Base-by-base conservation (phyloP, 495 filamentous ascomycete species). In the Friedmanniomyces simplex region DNA sequence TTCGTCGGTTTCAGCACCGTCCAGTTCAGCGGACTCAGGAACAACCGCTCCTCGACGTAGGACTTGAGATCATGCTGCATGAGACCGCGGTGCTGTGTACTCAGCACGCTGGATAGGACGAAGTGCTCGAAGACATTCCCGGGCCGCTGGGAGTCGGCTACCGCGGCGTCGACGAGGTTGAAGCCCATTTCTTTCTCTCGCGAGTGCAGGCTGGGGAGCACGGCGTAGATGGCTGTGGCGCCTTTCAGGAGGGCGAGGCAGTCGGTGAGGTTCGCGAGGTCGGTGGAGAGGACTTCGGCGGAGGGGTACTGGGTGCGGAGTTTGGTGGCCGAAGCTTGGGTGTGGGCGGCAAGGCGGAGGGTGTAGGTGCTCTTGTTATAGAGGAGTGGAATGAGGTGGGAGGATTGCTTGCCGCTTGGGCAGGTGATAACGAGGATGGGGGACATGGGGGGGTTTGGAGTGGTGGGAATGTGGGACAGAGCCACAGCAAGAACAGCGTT, bases 1-100 rank as follows among this genome's bases (percentile, higher is more conserved):
- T 67, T 63, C 6, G 63, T 68, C 36, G 70, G 71, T 42, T 68
- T 61, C 20, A 72, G 59, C 58, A 72, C 66, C 5, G 70, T 72
- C 20, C 59, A 73, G 45, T 66, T 59, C 16, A 71, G 59, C 7
- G 55, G 55, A 39, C 57, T 62, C 30, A 68, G 58, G 21, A 68
- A 57, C 11, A 73, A 58, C 1, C 58, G 48, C 53, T 72, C 71
- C 52, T 73, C 71, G 32, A 72, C 53, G 43, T 65, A 37, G 61
- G 37, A 55, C 55, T 73, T 73, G 52, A 45, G 55, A 55, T 70
- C 70, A 39, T 72, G 71, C 25, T 72, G 62, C 48, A 71, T 51
- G 36, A 70, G 65, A 18, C 67, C 70, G n/a, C 65, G 58, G n/a
- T 67, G 57, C 57, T 67, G 67, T 3, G 70, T 65, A 14, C 63